Base-by-base conservation (phyloP, 768 basidiomycete genomes). In the Cystofilobasidium capitatum region DNA sequence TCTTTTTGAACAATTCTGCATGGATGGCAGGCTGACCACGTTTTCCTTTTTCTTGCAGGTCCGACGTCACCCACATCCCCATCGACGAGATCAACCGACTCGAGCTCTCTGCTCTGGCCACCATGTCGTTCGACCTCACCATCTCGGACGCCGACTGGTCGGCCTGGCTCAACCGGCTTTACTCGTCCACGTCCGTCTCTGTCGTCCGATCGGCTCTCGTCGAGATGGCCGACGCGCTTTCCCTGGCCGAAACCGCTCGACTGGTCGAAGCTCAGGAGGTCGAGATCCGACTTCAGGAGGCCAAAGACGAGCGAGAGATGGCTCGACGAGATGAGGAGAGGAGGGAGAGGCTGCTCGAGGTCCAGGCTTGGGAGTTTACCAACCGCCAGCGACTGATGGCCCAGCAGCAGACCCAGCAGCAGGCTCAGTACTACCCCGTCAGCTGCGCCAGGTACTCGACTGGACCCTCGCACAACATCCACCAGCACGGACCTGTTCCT, bases 61-160 rank as follows among this genome's bases (percentile, higher is more conserved):
- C 72, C 3, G 70, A 72, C 59, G 72, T 72, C 42, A 72, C 72
- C 35, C 62, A 64, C 47, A 66, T 72, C 40, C 68, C 69, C 24
- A 69, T 71, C 33, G 51, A 47, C 37, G 71, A 71, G 69, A 69
- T 72, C 66, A 72, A 72, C 61, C 57, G 58, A 24, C 62, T 72
- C 36, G 72, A 71, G 63, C 59, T 72, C 24, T 55, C 59, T 47
- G 72, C 72, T 16, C 60, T 72, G 31, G 64, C 70, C 45, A 65
- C 71, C 33, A 65, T 71, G 47, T 51, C 47, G 42, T 72, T 72
- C 47, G 71, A 72, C 62, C 69, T 72, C 39, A 57, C 63, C 22
- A 60, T 72, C 62, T 57, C 62, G 17, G 37, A 65, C 42, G 44
- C 40, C 29, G 70, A 71, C 22, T 72, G 71, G 70, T 35, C 68